Evolutionary conservation across 2,329 filamentous ascomycete species (phyloP).

Genomic region (Penicillium oxalicum): DNA sequence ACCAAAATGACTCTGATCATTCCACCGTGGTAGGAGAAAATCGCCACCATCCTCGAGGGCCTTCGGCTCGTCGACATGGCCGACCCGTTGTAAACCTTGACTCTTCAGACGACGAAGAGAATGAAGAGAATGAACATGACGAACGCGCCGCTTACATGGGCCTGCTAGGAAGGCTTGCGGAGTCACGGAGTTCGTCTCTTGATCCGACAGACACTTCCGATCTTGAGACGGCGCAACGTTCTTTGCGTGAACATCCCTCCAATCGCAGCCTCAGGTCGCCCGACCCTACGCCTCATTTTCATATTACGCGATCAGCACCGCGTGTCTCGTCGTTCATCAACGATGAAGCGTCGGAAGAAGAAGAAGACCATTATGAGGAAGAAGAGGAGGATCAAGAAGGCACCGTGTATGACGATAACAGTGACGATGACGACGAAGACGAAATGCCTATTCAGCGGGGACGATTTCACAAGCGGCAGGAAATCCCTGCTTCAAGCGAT

Average conservation of each 20-base stretch:
- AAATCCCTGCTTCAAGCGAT: constrained; percentile 3
- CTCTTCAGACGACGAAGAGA: constrained; percentile 1
- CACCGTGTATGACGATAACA: background rate
- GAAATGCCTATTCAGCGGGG: background rate
- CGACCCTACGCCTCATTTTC: background rate
- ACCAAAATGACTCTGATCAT: constrained; percentile 27
- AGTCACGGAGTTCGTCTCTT: too few relatives aligned
- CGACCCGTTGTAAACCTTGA: constrained; percentile 4
- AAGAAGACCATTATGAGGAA: background rate
- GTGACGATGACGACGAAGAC: background rate
- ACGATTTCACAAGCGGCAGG: background rate
- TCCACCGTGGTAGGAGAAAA: constrained; percentile 29
- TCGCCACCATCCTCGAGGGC: background rate
- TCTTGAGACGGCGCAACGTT: too few relatives aligned
- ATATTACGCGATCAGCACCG: constrained; percentile 1
- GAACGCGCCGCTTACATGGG: too few relatives aligned
- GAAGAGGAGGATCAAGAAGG: too few relatives aligned
- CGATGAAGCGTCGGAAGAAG: background rate
- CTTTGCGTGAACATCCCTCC: too few relatives aligned
- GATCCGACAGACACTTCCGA: too few relatives aligned
- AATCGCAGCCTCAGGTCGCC: background rate
- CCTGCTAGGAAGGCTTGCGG: too few relatives aligned
- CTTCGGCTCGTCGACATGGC: background rate
- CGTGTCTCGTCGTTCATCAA: background rate
- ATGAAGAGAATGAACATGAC: constrained; percentile 8